Evolutionary conservation across 176 grass and related monocot genomes (phyloP), one percentile per base, ranked within the genome.

Genomic region (Triticum dicoccoides): DNA sequence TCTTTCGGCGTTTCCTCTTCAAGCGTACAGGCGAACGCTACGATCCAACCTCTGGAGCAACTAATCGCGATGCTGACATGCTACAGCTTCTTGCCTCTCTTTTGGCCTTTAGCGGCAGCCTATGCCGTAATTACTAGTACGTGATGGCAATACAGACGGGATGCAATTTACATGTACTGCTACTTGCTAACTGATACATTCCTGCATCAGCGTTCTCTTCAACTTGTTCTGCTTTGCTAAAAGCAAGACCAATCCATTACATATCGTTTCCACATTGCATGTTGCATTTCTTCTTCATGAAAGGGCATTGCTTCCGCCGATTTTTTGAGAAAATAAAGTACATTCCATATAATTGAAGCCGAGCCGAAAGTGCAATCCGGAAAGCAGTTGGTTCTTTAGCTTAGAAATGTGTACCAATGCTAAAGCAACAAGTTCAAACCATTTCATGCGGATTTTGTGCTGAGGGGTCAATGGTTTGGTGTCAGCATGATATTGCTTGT

Each of bases 381-480:
- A 56, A 71, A 79, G 20, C 37, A 78, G 24, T 27, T 79, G 6
- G 14, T 8, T 21, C 9, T 69, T 72, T 45, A 24, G 39, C 45
- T 39, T 62, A n/a, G 12, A n/a, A 84, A 84, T 79, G 75, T 52
- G 2, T 52, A 82, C 11, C 9, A 69, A 35, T 69, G 64, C 64
- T 9, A 51, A 81, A 35, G 42, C 21, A 23, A 69, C 35, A 25
- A 63, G 9, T 52, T 76, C 42, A 52, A 74, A 47, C 41, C 12
- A 6, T 27, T 49, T 74, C 41, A 74, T 1, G 12, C 1, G 4
- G 14, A 76, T 52, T 30, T 30, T 76, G 73, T 76, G 73, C 1
- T 4, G 15, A 33, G 15, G 8, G 45, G 14, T 54, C 45, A 52
- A 52, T 4, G 23, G 42, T 30, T 30, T 29, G 4, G 3, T 52